These are phyloP conservation scores for Capsicum chinense DNA, from an alignment of 257 asterid species.

Conservation along the genomic window DNA sequence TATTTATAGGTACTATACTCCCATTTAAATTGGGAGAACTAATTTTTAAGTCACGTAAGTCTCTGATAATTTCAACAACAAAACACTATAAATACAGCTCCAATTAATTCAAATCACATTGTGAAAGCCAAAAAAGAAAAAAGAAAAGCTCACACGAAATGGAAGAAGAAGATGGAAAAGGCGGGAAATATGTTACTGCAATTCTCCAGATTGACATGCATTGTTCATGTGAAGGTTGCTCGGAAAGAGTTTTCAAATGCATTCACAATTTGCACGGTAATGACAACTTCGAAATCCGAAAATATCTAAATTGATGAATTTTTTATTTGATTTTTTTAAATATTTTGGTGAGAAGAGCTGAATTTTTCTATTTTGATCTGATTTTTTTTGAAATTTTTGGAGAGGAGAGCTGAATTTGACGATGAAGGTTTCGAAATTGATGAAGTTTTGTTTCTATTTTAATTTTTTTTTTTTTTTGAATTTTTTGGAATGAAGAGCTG, in stretches of 20 bases:
- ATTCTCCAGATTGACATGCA: not conserved
- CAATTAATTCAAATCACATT: not conserved
- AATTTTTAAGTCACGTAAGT: too few species aligned
- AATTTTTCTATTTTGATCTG: too few species aligned
- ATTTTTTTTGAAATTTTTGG: too few species aligned
- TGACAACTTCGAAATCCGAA: not conserved
- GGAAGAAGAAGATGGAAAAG: not conserved
- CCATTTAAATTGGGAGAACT: too few species aligned
- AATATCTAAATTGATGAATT: not conserved
- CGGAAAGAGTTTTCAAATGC: constrained; percentile 11
- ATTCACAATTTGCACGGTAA: constrained; percentile 18
- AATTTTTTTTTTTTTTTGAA: too few species aligned
- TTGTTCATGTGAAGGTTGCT: constrained; percentile 24
- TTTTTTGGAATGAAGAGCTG: too few species aligned
- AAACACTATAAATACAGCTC: not conserved
- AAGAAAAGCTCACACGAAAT: not conserved
- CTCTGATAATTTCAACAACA: too few species aligned
- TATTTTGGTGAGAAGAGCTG: too few species aligned
- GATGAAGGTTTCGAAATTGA: not conserved
- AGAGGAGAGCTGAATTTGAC: too few species aligned
- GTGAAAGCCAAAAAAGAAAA: not conserved
- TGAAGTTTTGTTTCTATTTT: not conserved
- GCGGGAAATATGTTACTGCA: not conserved
- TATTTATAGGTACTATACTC: too few species aligned
- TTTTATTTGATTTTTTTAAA: too few species aligned